Evolutionary conservation across 2,329 filamentous ascomycete genomes (phyloP), one percentile per base, ranked within the genome.

Genomic region (Fonsecaea monophora): DNA sequence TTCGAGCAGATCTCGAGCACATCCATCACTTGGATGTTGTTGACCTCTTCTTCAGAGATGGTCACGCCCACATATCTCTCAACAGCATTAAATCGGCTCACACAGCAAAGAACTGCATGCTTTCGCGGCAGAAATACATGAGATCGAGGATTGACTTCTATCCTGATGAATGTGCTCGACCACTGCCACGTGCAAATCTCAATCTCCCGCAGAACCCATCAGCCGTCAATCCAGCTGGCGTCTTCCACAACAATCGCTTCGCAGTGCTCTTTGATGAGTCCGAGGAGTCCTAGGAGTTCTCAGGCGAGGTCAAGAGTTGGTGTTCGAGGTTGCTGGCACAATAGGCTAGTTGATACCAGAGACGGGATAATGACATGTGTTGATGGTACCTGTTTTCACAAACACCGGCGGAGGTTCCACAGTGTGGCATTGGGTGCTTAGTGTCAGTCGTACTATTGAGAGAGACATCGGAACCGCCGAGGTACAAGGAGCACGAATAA

Each of bases 11-110:
- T 72, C 83, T 95, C 42, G 89, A 93, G 30, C 92, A 96, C 75
- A 94, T 96, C 67, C 89, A 94, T 80, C 91, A 92, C 68, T 83
- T 96, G 1, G 81, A 89, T 25, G 85, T 96, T 10, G 82, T 95
- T 73, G 85, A 85, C 53, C 79, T 95, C 53, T 78, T 79, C 7
- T 89, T 91, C 76, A 77, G 79, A 2, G 80, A 83, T 18, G 82
- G 83, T 3, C 86, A 88, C 76, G 90, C 86, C 66, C 86, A 86
- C 76, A 87, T 96, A 70, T 88, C 86, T 63, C 92, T 89, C 7
- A 96, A 94, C 76, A 92, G 91, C 0, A 84, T 96, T 9, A 85
- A 90, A 73, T 89, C 90, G 68, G 90, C 92, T 10, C 84, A 92
- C 60, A 92, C 89, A 77, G 91, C 92, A 8, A 86, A 87, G 18